Conservation (phyloP, 78 protist species). For the Planoprotostelium fungivorum region DNA sequence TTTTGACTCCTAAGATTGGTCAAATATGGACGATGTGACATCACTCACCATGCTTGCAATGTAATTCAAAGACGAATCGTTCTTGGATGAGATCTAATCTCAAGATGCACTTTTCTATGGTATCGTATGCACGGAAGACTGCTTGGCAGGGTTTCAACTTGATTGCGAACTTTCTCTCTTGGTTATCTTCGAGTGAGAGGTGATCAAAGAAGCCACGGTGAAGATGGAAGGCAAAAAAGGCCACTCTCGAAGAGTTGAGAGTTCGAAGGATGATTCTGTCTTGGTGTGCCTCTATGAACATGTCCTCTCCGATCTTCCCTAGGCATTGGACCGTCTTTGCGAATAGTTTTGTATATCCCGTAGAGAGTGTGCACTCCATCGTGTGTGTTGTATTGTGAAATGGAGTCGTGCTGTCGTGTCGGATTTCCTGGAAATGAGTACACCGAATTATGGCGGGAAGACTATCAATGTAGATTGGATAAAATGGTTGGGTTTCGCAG, state of each 20-base stretch:
- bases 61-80: background rate
- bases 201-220: background rate
- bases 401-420: too few species aligned
- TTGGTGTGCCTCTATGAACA: background rate
- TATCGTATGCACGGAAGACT: background rate
- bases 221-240: background rate
- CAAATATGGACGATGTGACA: background rate
- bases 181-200: background rate
- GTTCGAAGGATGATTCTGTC: background rate
- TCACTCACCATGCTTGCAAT: background rate
- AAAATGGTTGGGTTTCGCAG: too few species aligned
- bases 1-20: background rate
- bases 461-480: too few species aligned
- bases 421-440: too few species aligned
- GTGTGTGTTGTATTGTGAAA: background rate
- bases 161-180: background rate
- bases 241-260: background rate
- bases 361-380: background rate
- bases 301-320: background rate
- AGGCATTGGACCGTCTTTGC: background rate
- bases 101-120: background rate
- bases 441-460: too few species aligned
- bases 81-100: background rate
- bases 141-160: background rate
- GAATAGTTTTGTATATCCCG: background rate